Evolutionary conservation across 2,329 filamentous ascomycete genomes (phyloP), one percentile per base, ranked within the genome.

Genomic region (Macrophomina pseudophaseolina): DNA sequence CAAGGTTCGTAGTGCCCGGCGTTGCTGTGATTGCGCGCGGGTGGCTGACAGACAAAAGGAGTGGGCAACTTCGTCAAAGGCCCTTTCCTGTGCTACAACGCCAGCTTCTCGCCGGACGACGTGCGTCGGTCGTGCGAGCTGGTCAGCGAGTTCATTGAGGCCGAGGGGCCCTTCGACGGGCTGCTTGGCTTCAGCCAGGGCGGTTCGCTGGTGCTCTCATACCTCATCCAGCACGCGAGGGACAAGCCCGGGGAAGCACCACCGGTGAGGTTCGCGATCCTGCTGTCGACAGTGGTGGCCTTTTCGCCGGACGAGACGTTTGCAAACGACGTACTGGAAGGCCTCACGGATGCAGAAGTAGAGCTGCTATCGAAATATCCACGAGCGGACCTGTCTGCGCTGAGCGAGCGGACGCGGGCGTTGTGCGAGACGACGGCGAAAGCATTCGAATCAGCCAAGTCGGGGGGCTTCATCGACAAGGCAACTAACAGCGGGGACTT

Each of bases 11-110:
- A 40, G 38, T 9, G 38, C 38, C 38, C 38, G 38, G 38, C 38
- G 38, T 9, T 40, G 38, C 8, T 40, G 38, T 3, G 38, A 40
- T 40, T 40, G 38, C 38, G 38, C 38, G 14, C 38, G 38, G 38
- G 38, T 40, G 38, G 12, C 63, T 51, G 18, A 42, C 54, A 58
- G 32, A 60, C 3, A 42, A 35, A 18, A 65, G 63, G 63, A 12
- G 32, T 65, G 30, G 63, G 52, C 23, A 16, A 28, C 30, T 52
- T 59, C 49, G 16, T 60, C 33, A 46, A 65, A 38, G 63, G 63
- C 35, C 63, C 32, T 30, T 65, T 65, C 63, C 54, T 58, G 30
- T 65, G 48, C 28, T 46, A 65, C 46, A 65, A 49, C n/a, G 23
- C 33, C 12, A 35, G 52, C 30, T 65, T 60, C 63, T 65, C 63